Evolutionary conservation across 352 stramenopile species (phyloP), one percentile per base, ranked within the genome.

Genomic region (Pythium aquatile): DNA sequence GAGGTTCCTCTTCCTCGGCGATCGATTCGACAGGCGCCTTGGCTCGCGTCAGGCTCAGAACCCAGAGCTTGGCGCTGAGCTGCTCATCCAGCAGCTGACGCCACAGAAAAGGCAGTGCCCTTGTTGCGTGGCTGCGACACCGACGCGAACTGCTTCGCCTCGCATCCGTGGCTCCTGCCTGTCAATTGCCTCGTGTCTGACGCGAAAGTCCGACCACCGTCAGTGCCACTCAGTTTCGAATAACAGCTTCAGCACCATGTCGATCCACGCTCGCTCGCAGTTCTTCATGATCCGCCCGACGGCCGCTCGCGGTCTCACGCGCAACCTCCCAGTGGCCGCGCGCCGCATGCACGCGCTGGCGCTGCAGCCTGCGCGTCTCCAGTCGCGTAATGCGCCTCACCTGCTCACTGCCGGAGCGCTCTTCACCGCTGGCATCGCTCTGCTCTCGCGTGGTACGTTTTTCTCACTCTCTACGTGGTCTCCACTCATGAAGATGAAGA

Each of bases 191-290:
- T 24, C 20, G 20, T 24, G 20, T 24, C 20, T 5, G 11, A 6
- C n/a, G 8, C 24, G 32, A 10, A 13, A 55, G 28, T 40, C 30
- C 30, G 28, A 40, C 28, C 13, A 40, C 46, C 33, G 14, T 30
- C 5, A 24, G n/a, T 3, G 3, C 30, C 32, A 35, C 39, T 32
- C 47, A 40, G 7, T 62, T 7, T 29, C 46, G 4, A 33, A 46
- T 35, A 52, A 58, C 37, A 24, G 20, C 20, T 24, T 24, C 46
- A 35, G 13, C 32, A 37, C 49, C 33, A 74, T 74, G 67, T 74
- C 67, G 17, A 63, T 74, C 70, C 78, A 85, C 68, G 75, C 81
- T 62, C 78, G 75, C 51, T 63, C 76, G 44, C 76, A 87, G 69
- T 68, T 85, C 65, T 78, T 69, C 32, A 32, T 68, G 5, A 67